Base-by-base conservation (phyloP, 108 stramenopile genomes). In the Pelagomonas calceolata region DNA sequence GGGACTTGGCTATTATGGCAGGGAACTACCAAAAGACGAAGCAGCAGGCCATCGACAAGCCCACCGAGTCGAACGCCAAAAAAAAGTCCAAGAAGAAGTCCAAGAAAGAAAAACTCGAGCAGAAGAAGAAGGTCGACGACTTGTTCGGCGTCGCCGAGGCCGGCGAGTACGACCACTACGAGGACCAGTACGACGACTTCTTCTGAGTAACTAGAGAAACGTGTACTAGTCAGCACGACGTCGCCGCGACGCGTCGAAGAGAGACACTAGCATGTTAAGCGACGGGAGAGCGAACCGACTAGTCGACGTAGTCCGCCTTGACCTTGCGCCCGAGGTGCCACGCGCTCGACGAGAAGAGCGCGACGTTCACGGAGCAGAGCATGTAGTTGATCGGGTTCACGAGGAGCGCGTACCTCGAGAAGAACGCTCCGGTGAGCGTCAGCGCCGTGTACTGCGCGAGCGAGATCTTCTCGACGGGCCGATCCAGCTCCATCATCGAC, bases 291-390 rank as follows among this genome's bases (percentile, higher is more conserved):
- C n/a, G n/a, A n/a, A n/a, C n/a, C n/a, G n/a, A n/a, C n/a, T n/a
- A n/a, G 39, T 69, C 68, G 65, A 90, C 65, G 70, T 66, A 92
- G 75, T 90, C 91, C 4, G 91, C 89, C 72, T 89, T 90, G 65
- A 92, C 77, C 72, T 92, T 92, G 65, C 89, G 79, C 36, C 87
- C 87, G 64, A 90, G 74, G 85, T 90, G 89, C 89, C 89, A 92
- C 12, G 85, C 89, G 39, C 86, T 87, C 66, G 84, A 85, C 66
- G 79, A 78, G 80, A 89, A 89, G 68, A 90, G 81, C 5, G 89
- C 89, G 63, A 92, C 74, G 72, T 92, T 90, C 71, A 90, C 91
- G 72, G 77, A 80, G 74, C 87, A 88, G 63, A 90, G 79, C 3
- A 85, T 87, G 74, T 90, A 92, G 70, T 90, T 90, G 78, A 92